Conservation (phyloP, 2,329 filamentous ascomycete species). For the Helotiales sp. region DNA sequence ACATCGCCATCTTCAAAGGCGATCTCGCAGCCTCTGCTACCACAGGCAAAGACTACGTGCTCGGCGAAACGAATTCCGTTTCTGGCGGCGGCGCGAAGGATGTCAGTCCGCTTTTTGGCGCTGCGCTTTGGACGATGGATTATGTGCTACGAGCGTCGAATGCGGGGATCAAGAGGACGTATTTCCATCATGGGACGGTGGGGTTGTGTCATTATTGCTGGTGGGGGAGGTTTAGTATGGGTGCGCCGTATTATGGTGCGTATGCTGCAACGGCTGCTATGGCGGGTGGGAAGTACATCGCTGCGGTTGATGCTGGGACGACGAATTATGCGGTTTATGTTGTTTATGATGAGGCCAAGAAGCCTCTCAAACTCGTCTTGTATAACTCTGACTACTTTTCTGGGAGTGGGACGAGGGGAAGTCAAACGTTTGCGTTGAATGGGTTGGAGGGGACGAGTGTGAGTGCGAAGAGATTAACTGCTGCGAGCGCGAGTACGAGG, state of each 20-base stretch:
- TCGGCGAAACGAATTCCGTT: constrained; percentile 43
- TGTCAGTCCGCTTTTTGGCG: constrained; percentile 39
- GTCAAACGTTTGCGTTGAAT: constrained; percentile 31
- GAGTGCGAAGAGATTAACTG: constrained; percentile 43
- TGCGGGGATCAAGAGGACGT: constrained; percentile 34
- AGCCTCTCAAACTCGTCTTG: constrained; percentile 31
- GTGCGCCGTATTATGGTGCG: constrained; percentile 41
- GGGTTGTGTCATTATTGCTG: constrained; percentile 44
- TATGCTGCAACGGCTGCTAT: constrained; percentile 37
- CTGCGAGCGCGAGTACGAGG: constrained; percentile 49
- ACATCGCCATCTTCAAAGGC: constrained; percentile 30
- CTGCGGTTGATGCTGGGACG: constrained; percentile 32
- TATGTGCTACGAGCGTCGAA: constrained; percentile 32
- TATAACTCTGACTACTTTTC: constrained; percentile 39
- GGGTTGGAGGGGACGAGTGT: constrained; percentile 26
- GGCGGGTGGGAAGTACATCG: constrained; percentile 35
- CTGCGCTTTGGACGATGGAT: constrained; percentile 40
- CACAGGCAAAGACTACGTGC: constrained; percentile 38
- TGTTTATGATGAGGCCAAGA: constrained; percentile 28
- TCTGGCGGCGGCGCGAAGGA: constrained; percentile 37
- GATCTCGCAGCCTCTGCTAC: constrained; percentile 35
- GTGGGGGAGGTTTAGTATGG: constrained; percentile 38
- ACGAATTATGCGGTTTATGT: constrained; percentile 35
- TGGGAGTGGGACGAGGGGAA: constrained; percentile 32
- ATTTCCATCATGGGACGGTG: constrained; percentile 41